Evolutionary conservation across 257 asterid species (phyloP), one percentile per base, ranked within the genome.

Genomic region (Solanum bulbocastanum): DNA sequence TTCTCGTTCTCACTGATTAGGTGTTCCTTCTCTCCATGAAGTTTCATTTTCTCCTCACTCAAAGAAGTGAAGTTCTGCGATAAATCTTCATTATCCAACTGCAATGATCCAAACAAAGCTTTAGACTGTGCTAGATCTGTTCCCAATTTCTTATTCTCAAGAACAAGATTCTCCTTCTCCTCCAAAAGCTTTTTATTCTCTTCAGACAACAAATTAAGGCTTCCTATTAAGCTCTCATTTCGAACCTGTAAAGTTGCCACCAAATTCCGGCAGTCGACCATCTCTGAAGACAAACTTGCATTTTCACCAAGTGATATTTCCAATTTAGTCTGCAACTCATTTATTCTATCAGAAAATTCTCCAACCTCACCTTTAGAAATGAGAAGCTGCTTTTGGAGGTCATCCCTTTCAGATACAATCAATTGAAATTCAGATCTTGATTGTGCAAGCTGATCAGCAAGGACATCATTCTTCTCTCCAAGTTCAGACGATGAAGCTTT

Each of bases 241-340:
- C 94, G 97, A 79, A 89, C 84, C 90, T 91, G 95, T 87, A 96
- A 90, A 82, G 91, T 87, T 82, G 91, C 88, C 87, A 91, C 92
- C 90, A 90, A 87, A 88, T 90, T 92, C 90, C 91, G 89, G 93
- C 94, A 90, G 86, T 90, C 96, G 89, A 87, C 91, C 40, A 94
- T 91, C 93, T 96, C 98, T 1, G 94, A 88, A 39, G 94, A 89
- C 88, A 95, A 88, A 93, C 85, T 91, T 86, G 95, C 94, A 91
- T 93, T 84, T 87, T 94, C 95, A 86, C 84, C 94, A 89, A 92
- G 94, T 14, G 96, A 87, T 88, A 82, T 88, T 83, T 93, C 97
- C 68, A 97, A 89, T 66, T 92, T 92, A 89, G 83, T 91, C 92
- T 93, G 96, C 93, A 97, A 91, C 74, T 92, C 94, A 90, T 91